phyloP scores from a whole-genome alignment of 2,329 filamentous ascomycete genomes.

The Sarocladiaceae sp. region DNA sequence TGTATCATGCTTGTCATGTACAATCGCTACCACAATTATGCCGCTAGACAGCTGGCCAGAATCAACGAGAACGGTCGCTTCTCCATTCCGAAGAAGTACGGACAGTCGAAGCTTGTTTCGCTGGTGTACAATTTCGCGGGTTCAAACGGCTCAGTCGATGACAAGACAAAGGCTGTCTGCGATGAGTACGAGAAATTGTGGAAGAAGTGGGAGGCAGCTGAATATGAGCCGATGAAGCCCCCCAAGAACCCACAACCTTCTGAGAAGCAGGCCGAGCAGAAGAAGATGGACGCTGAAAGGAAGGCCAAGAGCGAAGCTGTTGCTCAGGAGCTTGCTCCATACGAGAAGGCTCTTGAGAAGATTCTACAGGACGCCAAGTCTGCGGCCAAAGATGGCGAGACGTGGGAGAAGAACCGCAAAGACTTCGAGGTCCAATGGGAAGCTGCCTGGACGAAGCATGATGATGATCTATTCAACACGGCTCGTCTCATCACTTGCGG shows the following conservation, averaged over 20 bases:
- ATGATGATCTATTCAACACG: slow-evolving; percentile 53
- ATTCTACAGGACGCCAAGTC: not conserved
- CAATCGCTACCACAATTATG: slow-evolving; percentile 66
- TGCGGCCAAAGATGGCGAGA: not conserved
- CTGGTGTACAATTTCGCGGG: not conserved
- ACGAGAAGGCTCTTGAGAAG: not conserved
- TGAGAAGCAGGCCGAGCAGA: not conserved
- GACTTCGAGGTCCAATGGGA: not conserved
- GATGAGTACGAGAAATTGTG: not conserved
- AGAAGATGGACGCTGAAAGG: not conserved
- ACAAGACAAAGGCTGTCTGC: not conserved
- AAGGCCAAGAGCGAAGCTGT: not conserved
- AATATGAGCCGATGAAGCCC: not conserved
- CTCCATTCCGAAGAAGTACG: slow-evolving; percentile 30
- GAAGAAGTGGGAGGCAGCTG: not conserved
- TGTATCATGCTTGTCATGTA: slow-evolving; percentile 65
- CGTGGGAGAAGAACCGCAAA: not conserved
- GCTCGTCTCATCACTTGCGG: slow-evolving; percentile 49
- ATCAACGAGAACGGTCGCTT: slow-evolving; percentile 68
- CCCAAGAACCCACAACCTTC: not conserved
- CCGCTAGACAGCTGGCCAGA: slow-evolving; percentile 54
- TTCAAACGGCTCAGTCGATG: not conserved
- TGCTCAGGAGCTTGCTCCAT: not conserved
- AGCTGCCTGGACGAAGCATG: slow-evolving; percentile 30
- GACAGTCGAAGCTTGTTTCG: not conserved